Evolutionary conservation across 2,329 filamentous ascomycete genomes (phyloP).

Genomic region (Arthroderma uncinatum): DNA sequence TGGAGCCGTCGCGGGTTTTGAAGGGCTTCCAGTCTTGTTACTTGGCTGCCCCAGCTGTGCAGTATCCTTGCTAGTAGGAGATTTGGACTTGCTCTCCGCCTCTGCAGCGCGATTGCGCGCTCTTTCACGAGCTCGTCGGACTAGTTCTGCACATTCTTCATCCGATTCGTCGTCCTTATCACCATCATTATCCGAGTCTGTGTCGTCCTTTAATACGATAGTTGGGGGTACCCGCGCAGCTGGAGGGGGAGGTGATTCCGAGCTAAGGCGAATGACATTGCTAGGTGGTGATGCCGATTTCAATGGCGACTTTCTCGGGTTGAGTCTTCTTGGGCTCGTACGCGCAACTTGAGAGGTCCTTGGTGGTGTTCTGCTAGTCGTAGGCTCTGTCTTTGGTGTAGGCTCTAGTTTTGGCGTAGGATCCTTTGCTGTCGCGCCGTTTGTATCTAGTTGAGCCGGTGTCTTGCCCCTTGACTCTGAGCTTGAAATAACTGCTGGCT

Average conservation of each 20-base stretch:
- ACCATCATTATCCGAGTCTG: constrained; percentile 1
- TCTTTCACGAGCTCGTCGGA: constrained; percentile 33
- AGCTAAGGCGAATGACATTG: neutral
- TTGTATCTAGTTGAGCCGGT: neutral
- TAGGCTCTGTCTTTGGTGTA: neutral
- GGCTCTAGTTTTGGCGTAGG: neutral
- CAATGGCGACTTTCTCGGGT: neutral
- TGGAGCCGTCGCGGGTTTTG: neutral
- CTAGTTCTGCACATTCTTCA: constrained; percentile 35
- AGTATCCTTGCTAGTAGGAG: neutral
- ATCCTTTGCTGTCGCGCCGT: neutral
- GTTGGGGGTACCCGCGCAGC: neutral
- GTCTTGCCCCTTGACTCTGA: neutral
- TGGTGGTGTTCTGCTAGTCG: neutral
- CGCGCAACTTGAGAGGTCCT: neutral
- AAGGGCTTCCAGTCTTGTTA: neutral
- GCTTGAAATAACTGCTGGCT: neutral
- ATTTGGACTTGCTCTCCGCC: neutral
- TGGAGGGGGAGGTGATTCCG: neutral
- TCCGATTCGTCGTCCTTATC: constrained; percentile 23
- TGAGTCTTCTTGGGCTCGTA: neutral
- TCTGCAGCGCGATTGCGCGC: constrained; percentile 14
- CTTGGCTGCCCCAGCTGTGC: neutral
- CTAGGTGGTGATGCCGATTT: neutral
- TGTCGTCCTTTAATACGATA: neutral